A percentile compares a stretch with the other conserved stretches of the same genome.
Evolutionary conservation across 176 grass and related monocot species (phyloP).

Genomic region (Lolium rigidum): DNA sequence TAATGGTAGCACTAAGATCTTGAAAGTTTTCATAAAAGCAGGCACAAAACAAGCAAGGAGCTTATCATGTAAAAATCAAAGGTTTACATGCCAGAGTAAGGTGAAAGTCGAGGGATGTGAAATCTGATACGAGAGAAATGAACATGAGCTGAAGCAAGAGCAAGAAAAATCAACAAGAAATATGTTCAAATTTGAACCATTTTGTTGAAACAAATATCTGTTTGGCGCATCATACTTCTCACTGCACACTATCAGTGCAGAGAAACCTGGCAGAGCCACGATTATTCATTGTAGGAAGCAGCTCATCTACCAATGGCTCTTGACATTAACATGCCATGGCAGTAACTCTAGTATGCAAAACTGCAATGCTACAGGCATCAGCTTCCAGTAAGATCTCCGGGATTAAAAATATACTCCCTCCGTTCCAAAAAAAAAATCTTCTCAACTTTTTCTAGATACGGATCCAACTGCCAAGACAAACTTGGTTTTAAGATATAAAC

Average conservation of each 20-base stretch:
- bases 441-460: too few species aligned
- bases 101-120: not conserved
- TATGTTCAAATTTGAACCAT: not conserved
- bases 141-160: conserved; percentile 30
- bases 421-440: too few species aligned
- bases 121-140: not conserved
- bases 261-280: conserved; percentile 84
- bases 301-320: conserved; percentile 65
- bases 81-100: not conserved
- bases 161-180: conserved; percentile 22
- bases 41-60: not conserved
- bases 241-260: conserved; percentile 95
- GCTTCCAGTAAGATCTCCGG: conserved; percentile 56
- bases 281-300: conserved; percentile 74
- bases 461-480: not conserved
- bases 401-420: not conserved
- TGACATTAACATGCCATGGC: conserved; percentile 76
- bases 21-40: not conserved
- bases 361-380: conserved; percentile 42
- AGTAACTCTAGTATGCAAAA: conserved; percentile 56
- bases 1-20: not conserved
- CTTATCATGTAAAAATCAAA: conserved; percentile 3
- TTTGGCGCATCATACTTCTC: conserved; percentile 89
- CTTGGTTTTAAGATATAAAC: not conserved
- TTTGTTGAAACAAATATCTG: conserved; percentile 32